Base-by-base conservation (phyloP, 768 basidiomycete genomes). In the Leccinum aurantiacum region DNA sequence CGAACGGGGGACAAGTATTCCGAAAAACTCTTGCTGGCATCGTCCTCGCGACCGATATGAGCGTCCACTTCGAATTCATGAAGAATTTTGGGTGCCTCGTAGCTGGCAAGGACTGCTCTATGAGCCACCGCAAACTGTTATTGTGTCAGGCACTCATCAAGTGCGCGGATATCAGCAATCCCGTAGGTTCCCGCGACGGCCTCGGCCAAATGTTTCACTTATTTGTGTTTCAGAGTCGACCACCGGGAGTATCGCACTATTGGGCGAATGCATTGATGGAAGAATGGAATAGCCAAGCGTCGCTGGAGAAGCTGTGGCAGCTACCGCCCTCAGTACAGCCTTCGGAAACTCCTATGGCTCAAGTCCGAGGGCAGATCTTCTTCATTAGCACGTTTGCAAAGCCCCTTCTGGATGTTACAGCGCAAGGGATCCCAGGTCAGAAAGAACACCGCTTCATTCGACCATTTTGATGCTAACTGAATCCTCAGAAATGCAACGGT, bases 131-230 rank as follows among this genome's bases (percentile, higher is more conserved):
- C 56, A 81, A 89, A 65, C 78, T 90, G 25, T 74, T 96, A 56
- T 74, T 94, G 24, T 96, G 93, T 70, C 94, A 98, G 68, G 90
- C 91, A 3, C 77, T 99, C 54, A 87, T 99, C 72, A 98, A 99
- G 75, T 97, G 95, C 69, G 95, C 96, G 17, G 97, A 99, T 76
- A 98, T 99, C 69, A 95, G 93, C 71, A 99, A 99, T 73, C 96
- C 97, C 15, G 95, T 97, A 71, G 64, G 95, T 84, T 17, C 31
- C 52, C 14, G 35, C 10, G 22, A 51, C 6, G 11, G 44, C 41
- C 29, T 58, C 11, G 27, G 24, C 15, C 59, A 63, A 29, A 5
- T 6, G 37, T 53, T 56, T 57, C 29, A 60, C 54, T 65, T 49
- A 65, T 50, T 31, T 5, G 4, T 47, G 47, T 56, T 48, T 35